phyloP scores from a whole-genome alignment of 352 stramenopile genomes.

The Phytophthora agathidicida region DNA sequence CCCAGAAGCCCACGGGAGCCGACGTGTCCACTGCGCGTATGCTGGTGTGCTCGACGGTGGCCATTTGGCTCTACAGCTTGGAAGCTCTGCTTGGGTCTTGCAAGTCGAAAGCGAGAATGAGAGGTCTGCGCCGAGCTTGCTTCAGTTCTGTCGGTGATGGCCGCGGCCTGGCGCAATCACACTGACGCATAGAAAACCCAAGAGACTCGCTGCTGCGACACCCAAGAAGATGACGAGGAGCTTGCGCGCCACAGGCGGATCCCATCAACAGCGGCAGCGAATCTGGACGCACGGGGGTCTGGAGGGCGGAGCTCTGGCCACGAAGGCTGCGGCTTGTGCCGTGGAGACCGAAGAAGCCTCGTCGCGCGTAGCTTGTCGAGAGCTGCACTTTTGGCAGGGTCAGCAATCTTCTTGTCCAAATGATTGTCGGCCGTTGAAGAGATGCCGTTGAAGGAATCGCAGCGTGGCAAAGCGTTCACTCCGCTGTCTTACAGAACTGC shows the following conservation, averaged over 20 bases:
- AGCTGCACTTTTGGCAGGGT: no score
- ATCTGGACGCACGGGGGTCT: no score
- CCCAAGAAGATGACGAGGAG: background rate
- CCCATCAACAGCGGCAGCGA: background rate
- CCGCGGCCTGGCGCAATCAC: constrained; percentile 13
- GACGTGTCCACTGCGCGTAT: constrained; percentile 18
- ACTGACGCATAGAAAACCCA: constrained; percentile 21
- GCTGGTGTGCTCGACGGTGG: constrained; percentile 15
- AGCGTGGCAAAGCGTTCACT: no score
- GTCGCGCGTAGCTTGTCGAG: no score
- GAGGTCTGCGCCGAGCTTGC: background rate
- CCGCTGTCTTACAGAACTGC: no score
- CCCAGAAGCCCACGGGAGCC: constrained; percentile 59
- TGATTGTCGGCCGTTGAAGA: no score
- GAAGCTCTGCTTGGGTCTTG: background rate
- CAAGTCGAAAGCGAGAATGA: constrained; percentile 18
- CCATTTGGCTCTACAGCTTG: constrained; percentile 8
- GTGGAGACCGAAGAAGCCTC: no score
- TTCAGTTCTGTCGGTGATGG: constrained; percentile 18
- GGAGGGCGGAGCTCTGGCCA: no score
- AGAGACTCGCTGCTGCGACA: constrained; percentile 20
- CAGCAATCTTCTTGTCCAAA: no score
- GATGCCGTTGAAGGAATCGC: no score
- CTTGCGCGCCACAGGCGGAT: constrained; percentile 8
- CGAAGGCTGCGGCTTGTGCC: no score